Base-by-base conservation (phyloP, 805 yeast genomes). In the Cyberlindnera sargentensis region DNA sequence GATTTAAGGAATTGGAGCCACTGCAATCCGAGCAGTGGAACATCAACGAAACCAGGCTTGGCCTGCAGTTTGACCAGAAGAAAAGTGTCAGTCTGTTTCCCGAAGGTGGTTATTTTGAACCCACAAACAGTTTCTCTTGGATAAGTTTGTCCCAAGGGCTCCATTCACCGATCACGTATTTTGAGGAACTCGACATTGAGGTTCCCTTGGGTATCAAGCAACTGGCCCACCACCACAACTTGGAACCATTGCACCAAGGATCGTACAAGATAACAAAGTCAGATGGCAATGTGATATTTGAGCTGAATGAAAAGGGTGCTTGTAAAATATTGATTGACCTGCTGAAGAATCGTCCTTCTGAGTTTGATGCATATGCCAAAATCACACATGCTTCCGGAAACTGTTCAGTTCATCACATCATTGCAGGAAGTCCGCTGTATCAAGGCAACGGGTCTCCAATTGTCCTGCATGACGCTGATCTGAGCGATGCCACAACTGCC, bases 381-480 rank as follows among this genome's bases (percentile, higher is more conserved):
- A 31, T 46, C 15, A 26, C 31, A 5, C 27, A 38, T 32, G 8
- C 31, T 4, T n/a, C 26, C 31, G 43, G 31, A 8, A 4, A n/a
- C 4, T 8, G 25, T 2, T 39, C 39, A 7, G 31, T 37, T 6
- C 35, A 43, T 25, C 42, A 31, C 23, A 44, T 47, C 8, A 36
- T 40, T 25, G 50, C 50, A 6, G 50, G 50, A 8, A 46, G 45
- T 28, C 40, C 40, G 9, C 23, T 37, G 25, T 37, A 37, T n/a
- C 40, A 37, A 24, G 34, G 29, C 8, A 23, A 24, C 10, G 29
- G 20, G 20, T 28, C 40, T 8, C 40, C 40, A 28, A 37, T 37
- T 24, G 50, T 47, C n/a, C 29, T 46, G 31, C 44, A 41, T 10
- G 36, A 30, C n/a, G 42, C 43, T 4, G 38, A 43, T 9, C 11